Evolutionary conservation across 2,329 filamentous ascomycete species (phyloP), one percentile per base, ranked within the genome.

Genomic region (Penicillium italicum): DNA sequence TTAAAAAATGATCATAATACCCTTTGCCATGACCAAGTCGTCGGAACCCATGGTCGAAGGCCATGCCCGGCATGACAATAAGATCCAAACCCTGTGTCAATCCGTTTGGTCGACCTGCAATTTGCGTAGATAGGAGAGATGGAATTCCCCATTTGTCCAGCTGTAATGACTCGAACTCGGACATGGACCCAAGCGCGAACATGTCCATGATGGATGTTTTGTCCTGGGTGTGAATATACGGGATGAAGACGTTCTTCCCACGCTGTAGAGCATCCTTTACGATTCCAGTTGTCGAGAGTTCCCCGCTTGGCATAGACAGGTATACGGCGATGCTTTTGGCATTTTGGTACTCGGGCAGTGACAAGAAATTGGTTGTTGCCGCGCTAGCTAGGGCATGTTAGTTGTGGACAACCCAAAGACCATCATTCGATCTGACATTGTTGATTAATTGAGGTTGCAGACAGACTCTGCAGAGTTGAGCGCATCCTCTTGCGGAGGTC

Each of bases 1-100:
- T 84, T 69, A 99, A 77, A 74, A 96, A 99, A 73, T 86, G 89
- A 77, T 99, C 94, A 79, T 99, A 99, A 77, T 96, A 99, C 31
- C 94, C 94, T 74, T 91, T 96, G 54, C 94, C 94, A 74, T 99
- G 94, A 38, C 94, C 94, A 20, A 97, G 81, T 65, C 94, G 83
- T 63, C 87, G 84, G 58, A 94, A 82, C 12, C 77, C 77, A 3
- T 79, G 79, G 72, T 97, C 92, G 74, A 99, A 99, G 3, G 91
- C 93, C 67, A 99, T 89, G 12, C 92, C 94, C 1, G 94, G 94
- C 80, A 97, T 84, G 28, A 99, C 80, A 61, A 99, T 89, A 62
- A 99, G 74, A 72, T 99, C 93, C 40, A 99, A 78, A 9, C 82
- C 82, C 62, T 68, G 55, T 50, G 67, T 57, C 53, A 96, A 83